Evolutionary conservation across 2,329 filamentous ascomycete genomes (phyloP).

Genomic region (Fonsecaea pedrosoi): DNA sequence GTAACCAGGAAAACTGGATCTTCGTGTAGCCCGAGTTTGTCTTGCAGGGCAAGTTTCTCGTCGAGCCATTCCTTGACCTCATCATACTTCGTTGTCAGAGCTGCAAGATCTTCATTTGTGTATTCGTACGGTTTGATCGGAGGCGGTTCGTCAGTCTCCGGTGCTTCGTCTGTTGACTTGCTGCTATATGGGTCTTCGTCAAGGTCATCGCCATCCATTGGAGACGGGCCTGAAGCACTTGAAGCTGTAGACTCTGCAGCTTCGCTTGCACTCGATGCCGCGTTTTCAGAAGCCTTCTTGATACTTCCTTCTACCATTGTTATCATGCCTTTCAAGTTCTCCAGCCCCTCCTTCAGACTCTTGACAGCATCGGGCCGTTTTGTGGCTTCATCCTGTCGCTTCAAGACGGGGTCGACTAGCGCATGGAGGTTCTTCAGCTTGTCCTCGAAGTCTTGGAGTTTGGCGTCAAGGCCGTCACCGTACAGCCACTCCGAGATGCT

Average conservation of each 20-base stretch:
- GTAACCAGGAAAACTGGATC: constrained; percentile 76
- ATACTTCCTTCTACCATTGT: constrained; percentile 74
- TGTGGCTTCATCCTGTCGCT: constrained; percentile 73
- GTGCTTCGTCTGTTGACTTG: constrained; percentile 44
- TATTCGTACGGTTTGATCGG: constrained; percentile 64
- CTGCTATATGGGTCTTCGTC: constrained; percentile 69
- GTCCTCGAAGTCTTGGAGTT: constrained; percentile 74
- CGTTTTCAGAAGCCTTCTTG: constrained; percentile 69
- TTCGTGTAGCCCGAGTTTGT: constrained; percentile 70
- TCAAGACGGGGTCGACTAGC: constrained; percentile 77
- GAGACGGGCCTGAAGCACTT: constrained; percentile 53
- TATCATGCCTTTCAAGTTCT: constrained; percentile 73
- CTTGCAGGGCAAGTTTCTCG: constrained; percentile 72
- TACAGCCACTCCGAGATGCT: constrained; percentile 89
- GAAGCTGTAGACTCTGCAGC: constrained; percentile 53
- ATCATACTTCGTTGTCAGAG: constrained; percentile 67
- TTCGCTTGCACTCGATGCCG: constrained; percentile 62
- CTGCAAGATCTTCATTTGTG: constrained; percentile 72
- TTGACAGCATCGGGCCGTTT: constrained; percentile 74
- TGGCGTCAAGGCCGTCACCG: constrained; percentile 78
- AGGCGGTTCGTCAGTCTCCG: constrained; percentile 44
- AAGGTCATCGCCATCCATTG: constrained; percentile 67
- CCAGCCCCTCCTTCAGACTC: constrained; percentile 71
- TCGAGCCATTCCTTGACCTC: constrained; percentile 75
- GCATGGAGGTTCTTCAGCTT: constrained; percentile 78